phyloP scores from a whole-genome alignment of 805 yeast species.

The Candida nemodendra region DNA sequence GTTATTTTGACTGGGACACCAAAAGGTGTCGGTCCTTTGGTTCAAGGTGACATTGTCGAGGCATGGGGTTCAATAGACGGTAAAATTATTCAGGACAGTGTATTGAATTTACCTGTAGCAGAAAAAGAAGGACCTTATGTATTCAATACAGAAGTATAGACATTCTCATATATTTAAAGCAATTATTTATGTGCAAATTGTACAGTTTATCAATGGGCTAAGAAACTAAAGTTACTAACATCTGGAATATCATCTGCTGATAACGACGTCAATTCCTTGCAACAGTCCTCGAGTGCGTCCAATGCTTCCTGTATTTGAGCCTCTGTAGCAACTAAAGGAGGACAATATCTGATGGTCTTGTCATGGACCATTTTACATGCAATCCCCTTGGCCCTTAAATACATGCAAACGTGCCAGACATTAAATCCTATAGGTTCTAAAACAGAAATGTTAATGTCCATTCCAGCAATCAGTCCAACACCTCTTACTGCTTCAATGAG shows the following conservation, averaged over 20 bases:
- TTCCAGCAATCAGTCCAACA: constrained; percentile 25
- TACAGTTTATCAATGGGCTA: constrained; percentile 11
- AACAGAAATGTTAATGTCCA: constrained; percentile 21
- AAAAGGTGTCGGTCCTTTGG: constrained; percentile 87
- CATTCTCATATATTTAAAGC: not conserved
- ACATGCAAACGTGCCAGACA: constrained; percentile 29
- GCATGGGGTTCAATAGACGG: constrained; percentile 64
- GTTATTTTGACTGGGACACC: constrained; percentile 95
- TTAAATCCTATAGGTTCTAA: constrained; percentile 15
- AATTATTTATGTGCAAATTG: no score
- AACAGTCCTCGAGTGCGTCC: constrained; percentile 18
- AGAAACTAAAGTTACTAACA: constrained; percentile 16
- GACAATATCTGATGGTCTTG: constrained; percentile 23
- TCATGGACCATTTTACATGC: constrained; percentile 27
- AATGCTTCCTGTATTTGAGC: constrained; percentile 19
- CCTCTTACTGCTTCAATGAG: constrained; percentile 25
- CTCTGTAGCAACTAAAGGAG: constrained; percentile 21
- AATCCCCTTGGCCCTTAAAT: constrained; percentile 26
- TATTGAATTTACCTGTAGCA: constrained; percentile 50
- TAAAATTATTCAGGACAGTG: constrained; percentile 48
- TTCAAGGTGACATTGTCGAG: constrained; percentile 73
- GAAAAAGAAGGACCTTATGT: constrained; percentile 59
- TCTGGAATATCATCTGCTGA: constrained; percentile 19
- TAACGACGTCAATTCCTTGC: constrained; percentile 14
- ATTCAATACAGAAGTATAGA: constrained; percentile 31